Base-by-base conservation (phyloP, 768 basidiomycete species). In the Pseudohyphozyma bogoriensis region DNA sequence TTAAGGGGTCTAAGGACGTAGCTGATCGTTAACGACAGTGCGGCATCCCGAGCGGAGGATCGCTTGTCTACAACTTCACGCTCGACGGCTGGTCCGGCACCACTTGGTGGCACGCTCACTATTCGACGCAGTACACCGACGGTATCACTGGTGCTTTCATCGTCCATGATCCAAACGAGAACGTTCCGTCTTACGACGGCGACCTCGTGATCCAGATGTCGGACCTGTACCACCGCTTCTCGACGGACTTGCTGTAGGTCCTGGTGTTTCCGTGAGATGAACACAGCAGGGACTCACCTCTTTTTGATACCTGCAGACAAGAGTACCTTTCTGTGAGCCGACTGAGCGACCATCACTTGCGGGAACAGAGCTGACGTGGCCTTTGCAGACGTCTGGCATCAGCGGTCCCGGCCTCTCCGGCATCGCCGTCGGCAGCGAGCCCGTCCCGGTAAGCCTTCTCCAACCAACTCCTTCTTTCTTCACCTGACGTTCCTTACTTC, bases 61-160 rank as follows among this genome's bases (percentile, higher is more conserved):
- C 76, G 57, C 73, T 79, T 61, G 73, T 72, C 3, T 77, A 77
- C 62, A 75, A 69, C 52, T 80, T 77, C 56, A 77, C 76, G 7
- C 67, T 80, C 44, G 75, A 77, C 26, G 39, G 39, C 28, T 54
- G 37, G 39, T 28, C 15, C 13, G 52, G 52, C 18, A 42, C 52
- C 28, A 54, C 52, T 16, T 54, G 49, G 40, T 11, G 50, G 37
- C 56, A 71, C 42, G 31, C 49, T 29, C 42, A 44, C 40, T 71
- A 36, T 58, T 63, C 65, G 22, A 74, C 69, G 32, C 71, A 73
- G 51, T 78, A 78, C 64, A 80, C 78, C 13, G n/a, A 81, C 54
- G 80, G 80, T 15, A 72, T 80, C 56, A 76, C 75, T 24, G 81
- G 80, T 0, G 77, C 79, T 28, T 62, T 81, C 36, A 68, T 81